Evolutionary conservation across 768 basidiomycete genomes (phyloP).

Genomic region (Agaricus bisporus): DNA sequence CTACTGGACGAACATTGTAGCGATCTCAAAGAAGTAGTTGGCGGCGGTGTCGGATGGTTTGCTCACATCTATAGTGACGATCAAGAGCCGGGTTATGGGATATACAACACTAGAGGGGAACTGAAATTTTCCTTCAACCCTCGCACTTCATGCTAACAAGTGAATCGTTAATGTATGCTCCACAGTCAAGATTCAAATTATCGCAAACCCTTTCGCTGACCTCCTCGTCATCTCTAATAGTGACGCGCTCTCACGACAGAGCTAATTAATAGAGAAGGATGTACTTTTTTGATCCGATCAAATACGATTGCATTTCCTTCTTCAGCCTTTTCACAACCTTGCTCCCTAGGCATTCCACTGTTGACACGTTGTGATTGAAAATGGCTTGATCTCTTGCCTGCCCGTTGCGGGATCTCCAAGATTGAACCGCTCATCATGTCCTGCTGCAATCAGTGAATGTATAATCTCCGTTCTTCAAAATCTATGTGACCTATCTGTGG

Average conservation of each 20-base stretch:
- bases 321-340: not conserved
- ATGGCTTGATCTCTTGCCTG: no score
- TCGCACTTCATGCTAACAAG: slow-evolving; percentile 37
- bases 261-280: slow-evolving; percentile 18
- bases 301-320: not conserved
- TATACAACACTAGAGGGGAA: slow-evolving; percentile 34
- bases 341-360: not conserved
- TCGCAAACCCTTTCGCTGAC: slow-evolving; percentile 37
- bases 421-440: no score
- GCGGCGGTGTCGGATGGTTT: slow-evolving; percentile 61
- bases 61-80: slow-evolving; percentile 57
- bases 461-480: no score
- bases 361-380: not conserved
- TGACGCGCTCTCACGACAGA: slow-evolving; percentile 52
- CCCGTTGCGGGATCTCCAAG: no score
- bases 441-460: no score
- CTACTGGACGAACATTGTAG: slow-evolving; percentile 49
- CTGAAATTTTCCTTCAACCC: slow-evolving; percentile 50
- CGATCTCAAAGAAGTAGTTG: slow-evolving; percentile 40
- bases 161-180: not conserved
- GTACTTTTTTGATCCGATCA: not conserved
- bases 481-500: no score
- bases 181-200: not conserved
- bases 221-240: slow-evolving; percentile 68
- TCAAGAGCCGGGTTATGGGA: slow-evolving; percentile 52